phyloP scores from a whole-genome alignment of 2,329 filamentous ascomycete genomes.

The Pseudocercospora macadamiae region DNA sequence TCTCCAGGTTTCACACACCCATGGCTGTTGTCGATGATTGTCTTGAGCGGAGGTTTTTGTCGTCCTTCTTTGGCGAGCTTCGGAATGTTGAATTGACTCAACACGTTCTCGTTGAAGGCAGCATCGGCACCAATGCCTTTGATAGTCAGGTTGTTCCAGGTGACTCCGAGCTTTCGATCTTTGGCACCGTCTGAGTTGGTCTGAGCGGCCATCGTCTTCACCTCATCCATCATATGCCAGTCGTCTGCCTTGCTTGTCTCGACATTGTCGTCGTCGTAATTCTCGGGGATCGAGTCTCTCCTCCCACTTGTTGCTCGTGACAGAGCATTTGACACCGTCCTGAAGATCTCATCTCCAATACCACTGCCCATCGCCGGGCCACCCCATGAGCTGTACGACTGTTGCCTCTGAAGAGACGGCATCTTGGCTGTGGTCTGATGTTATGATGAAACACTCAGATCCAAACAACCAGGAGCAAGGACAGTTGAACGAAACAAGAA shows the following conservation, averaged over 20 bases:
- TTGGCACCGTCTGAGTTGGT: conserved; percentile 53
- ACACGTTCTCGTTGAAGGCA: conserved; percentile 63
- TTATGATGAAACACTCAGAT: conserved; percentile 10
- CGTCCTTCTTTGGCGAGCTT: conserved; percentile 44
- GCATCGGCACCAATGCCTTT: conserved; percentile 64
- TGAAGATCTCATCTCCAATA: conserved; percentile 24
- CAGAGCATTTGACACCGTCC: conserved; percentile 24
- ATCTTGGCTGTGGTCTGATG: conserved; percentile 8
- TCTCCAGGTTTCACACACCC: conserved; percentile 69
- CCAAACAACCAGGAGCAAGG: conserved; percentile 2
- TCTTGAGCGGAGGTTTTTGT: conserved; percentile 61
- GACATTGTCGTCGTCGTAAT: conserved; percentile 18
- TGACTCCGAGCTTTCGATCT: conserved; percentile 61
- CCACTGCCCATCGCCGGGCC: conserved; percentile 21
- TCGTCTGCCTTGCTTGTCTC: conserved; percentile 43
- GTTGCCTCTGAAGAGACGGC: conserved; percentile 5
- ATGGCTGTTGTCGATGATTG: conserved; percentile 62
- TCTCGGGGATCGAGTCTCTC: conserved; percentile 8
- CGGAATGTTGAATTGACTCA: conserved; percentile 55
- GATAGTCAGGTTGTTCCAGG: conserved; percentile 67
- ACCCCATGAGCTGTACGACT: conserved; percentile 16
- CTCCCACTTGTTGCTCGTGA: conserved; percentile 19
- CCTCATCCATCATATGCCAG: conserved; percentile 55
- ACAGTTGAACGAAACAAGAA: not conserved
- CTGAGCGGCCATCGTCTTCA: conserved; percentile 49